A percentile compares a stretch with the other conserved stretches of the same genome.
phyloP scores from a whole-genome alignment of 2,329 filamentous ascomycete species.

The Fusarium annulatum region DNA sequence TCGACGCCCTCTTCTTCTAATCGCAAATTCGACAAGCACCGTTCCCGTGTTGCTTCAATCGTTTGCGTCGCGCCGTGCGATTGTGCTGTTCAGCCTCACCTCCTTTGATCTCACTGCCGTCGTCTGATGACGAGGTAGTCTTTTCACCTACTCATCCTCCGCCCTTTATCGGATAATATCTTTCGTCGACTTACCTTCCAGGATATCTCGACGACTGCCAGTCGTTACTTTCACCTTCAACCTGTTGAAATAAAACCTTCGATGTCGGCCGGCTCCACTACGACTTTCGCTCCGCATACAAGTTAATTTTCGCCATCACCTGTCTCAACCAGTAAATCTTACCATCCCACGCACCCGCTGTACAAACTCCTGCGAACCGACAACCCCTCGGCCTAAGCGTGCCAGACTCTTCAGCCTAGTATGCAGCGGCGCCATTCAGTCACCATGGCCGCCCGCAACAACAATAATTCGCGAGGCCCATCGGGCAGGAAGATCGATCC shows the following conservation, averaged over 20 bases:
- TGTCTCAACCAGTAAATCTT: slow-evolving; percentile 17
- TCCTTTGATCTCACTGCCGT: slow-evolving; percentile 33
- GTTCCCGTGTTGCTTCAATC: slow-evolving; percentile 35
- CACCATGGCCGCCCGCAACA: slow-evolving; percentile 51
- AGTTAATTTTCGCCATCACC: slow-evolving; percentile 28
- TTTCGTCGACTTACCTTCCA: slow-evolving; percentile 43
- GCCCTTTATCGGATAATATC: slow-evolving; percentile 37
- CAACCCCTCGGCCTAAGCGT: slow-evolving; percentile 32
- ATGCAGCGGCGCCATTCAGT: slow-evolving; percentile 49
- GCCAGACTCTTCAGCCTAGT: slow-evolving; percentile 39
- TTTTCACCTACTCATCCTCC: slow-evolving; percentile 24
- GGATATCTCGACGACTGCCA: slow-evolving; percentile 46
- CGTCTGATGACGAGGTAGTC: slow-evolving; percentile 43
- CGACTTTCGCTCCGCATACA: slow-evolving; percentile 41
- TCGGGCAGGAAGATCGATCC: slow-evolving; percentile 48
- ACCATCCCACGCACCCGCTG: slow-evolving; percentile 17
- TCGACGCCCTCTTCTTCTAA: slow-evolving; percentile 35
- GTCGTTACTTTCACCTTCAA: slow-evolving; percentile 44
- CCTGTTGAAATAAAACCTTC: slow-evolving; percentile 38
- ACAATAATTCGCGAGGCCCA: slow-evolving; percentile 49
- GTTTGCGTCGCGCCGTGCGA: slow-evolving; percentile 37
- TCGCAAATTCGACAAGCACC: slow-evolving; percentile 40
- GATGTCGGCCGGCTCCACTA: slow-evolving; percentile 45
- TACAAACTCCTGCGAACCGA: slow-evolving; percentile 16
- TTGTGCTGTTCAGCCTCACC: slow-evolving; percentile 23